phyloP scores from a whole-genome alignment of 345 rosid genomes.

The Hirschfeldia incana region DNA sequence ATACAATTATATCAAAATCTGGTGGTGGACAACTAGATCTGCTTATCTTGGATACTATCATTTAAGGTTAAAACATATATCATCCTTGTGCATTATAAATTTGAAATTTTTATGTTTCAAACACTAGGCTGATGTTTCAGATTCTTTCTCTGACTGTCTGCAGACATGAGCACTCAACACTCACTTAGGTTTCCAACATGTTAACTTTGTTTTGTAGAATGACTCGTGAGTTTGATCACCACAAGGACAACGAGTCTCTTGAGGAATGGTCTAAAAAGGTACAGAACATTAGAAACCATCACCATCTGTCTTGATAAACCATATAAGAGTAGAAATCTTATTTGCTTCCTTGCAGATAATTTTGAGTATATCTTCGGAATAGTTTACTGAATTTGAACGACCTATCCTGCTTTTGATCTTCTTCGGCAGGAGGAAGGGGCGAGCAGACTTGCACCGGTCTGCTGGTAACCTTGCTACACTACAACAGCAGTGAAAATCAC shows the following conservation, averaged over 20 bases:
- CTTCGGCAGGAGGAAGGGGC: no score
- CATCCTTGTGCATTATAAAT: background rate
- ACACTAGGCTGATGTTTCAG: background rate
- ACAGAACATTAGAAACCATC: no score
- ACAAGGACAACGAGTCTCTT: no score
- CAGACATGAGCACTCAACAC: background rate
- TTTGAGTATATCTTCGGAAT: no score
- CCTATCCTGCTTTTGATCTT: no score
- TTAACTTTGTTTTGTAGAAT: slow-evolving; percentile 25
- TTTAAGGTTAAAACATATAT: background rate
- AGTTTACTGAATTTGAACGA: no score
- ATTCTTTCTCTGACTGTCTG: background rate
- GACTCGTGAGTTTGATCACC: background rate
- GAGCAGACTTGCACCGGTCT: no score
- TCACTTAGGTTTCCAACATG: slow-evolving; percentile 40
- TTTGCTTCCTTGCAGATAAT: no score
- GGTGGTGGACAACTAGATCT: background rate
- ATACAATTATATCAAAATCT: background rate
- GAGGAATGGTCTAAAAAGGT: no score
- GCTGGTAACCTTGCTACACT: no score
- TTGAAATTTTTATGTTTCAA: background rate
- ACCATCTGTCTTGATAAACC: background rate
- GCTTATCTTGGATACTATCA: slow-evolving; percentile 11
- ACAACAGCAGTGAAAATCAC: no score
- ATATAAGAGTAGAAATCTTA: background rate